phyloP scores from a whole-genome alignment of 768 basidiomycete genomes.

The Pulveroboletus sp. region DNA sequence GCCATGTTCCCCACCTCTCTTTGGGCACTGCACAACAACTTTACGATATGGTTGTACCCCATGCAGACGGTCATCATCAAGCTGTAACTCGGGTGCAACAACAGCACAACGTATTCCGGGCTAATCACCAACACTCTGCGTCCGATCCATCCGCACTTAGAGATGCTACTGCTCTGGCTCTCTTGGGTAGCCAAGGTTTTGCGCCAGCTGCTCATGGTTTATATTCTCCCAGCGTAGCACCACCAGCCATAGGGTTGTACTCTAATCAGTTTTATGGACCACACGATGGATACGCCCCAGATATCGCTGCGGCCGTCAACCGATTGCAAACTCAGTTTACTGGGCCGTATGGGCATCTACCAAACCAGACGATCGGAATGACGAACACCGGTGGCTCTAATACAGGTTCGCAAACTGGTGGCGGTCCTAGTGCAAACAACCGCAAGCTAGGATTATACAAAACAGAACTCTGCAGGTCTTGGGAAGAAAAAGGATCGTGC shows the following conservation, averaged over 20 bases:
- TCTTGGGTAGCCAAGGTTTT: conserved; percentile 57
- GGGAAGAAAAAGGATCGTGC: conserved; percentile 88
- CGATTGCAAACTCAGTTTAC: conserved; percentile 53
- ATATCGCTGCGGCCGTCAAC: conserved; percentile 55
- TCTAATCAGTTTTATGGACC: conserved; percentile 64
- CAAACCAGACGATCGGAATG: conserved; percentile 41
- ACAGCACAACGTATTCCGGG: conserved; percentile 69
- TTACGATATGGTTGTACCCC: conserved; percentile 71
- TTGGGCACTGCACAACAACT: conserved; percentile 71
- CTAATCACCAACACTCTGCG: conserved; percentile 75
- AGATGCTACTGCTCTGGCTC: conserved; percentile 61
- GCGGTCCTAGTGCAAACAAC: conserved; percentile 86
- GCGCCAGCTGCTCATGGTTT: conserved; percentile 42
- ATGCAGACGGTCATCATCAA: conserved; percentile 50
- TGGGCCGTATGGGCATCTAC: conserved; percentile 50
- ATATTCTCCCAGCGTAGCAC: conserved; percentile 44
- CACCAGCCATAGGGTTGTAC: conserved; percentile 57
- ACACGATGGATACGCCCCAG: conserved; percentile 52
- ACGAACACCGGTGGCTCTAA: conserved; percentile 37
- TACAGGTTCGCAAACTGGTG: conserved; percentile 32
- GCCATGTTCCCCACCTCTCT: conserved; percentile 63
- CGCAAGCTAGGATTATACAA: conserved; percentile 88
- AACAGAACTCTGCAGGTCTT: conserved; percentile 84
- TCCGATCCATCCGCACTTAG: conserved; percentile 77
- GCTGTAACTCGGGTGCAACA: conserved; percentile 75